Conservation (phyloP, 2,329 filamentous ascomycete genomes). For the Helminthosporium solani region DNA sequence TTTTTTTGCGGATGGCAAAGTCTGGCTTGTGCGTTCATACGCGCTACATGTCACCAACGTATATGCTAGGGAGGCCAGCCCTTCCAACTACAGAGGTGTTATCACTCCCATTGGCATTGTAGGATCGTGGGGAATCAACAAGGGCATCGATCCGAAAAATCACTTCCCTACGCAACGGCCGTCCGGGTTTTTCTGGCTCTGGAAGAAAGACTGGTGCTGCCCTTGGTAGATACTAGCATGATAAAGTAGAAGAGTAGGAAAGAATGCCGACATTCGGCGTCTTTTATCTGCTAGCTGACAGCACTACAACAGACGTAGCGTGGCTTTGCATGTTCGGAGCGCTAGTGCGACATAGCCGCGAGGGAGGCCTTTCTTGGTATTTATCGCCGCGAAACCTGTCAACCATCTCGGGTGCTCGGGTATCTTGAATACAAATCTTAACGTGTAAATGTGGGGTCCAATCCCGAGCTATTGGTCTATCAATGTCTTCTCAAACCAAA, state of each 20-base stretch:
- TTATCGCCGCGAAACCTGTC: too few species aligned
- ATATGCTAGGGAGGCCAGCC: too few species aligned
- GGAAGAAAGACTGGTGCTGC: slow-evolving; percentile 3
- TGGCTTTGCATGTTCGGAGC: not conserved
- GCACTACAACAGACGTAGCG: too few species aligned
- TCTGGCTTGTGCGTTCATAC: not conserved
- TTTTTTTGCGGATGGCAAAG: not conserved
- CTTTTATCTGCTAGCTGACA: too few species aligned
- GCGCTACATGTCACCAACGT: not conserved
- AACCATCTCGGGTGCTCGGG: too few species aligned
- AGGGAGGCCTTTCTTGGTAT: too few species aligned
- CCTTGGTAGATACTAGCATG: not conserved
- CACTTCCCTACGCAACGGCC: not conserved
- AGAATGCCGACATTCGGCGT: too few species aligned
- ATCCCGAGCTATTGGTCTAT: too few species aligned
- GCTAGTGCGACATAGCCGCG: not conserved
- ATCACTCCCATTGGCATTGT: slow-evolving; percentile 4
- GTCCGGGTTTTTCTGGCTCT: slow-evolving; percentile 4
- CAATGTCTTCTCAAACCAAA: too few species aligned
- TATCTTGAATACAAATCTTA: too few species aligned
- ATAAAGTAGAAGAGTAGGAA: too few species aligned
- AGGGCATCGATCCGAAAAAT: not conserved
- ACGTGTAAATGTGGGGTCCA: too few species aligned
- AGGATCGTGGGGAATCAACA: not conserved
- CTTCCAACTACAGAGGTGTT: not conserved